Conservation (phyloP, 768 basidiomycete species). For the Xerocomellus dryophilus region DNA sequence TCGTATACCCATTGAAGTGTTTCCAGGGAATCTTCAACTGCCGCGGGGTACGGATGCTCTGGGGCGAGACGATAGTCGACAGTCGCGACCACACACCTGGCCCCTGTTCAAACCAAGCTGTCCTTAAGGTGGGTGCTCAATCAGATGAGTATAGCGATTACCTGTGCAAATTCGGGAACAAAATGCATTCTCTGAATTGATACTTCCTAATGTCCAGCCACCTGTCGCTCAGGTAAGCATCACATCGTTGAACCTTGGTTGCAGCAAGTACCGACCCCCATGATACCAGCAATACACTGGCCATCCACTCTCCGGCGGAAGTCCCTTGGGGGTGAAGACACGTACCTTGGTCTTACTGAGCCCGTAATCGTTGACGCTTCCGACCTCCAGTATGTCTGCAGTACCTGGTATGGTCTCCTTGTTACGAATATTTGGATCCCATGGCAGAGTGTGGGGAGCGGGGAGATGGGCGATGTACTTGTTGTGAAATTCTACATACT, state of each 20-base stretch:
- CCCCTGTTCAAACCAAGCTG: constrained; percentile 14
- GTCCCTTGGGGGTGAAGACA: constrained; percentile 55
- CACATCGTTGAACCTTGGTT: background rate
- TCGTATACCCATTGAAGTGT: constrained; percentile 36
- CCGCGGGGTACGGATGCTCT: constrained; percentile 34
- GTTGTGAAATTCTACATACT: constrained; percentile 65
- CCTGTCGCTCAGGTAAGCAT: constrained; percentile 37
- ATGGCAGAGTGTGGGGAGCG: constrained; percentile 56
- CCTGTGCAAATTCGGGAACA: constrained; percentile 35
- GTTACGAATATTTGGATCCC: constrained; percentile 57
- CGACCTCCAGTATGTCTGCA: constrained; percentile 55
- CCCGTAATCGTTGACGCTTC: constrained; percentile 49
- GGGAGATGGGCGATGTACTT: constrained; percentile 42
- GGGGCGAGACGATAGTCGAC: constrained; percentile 36
- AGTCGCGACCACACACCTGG: constrained; percentile 33
- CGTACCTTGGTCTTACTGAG: constrained; percentile 54
- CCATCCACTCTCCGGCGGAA: constrained; percentile 57
- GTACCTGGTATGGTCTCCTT: constrained; percentile 53
- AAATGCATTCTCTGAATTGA: constrained; percentile 58
- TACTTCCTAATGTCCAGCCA: constrained; percentile 75
- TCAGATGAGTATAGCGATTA: background rate
- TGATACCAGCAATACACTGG: constrained; percentile 73
- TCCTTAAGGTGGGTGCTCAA: background rate
- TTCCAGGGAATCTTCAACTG: constrained; percentile 33
- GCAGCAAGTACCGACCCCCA: constrained; percentile 46